Percentiles rank a stretch among this genome's conserved stretches.
These are phyloP conservation scores for Fistulinella cinereoalba DNA, from an alignment of 1,284 basidiomycete genomes.

Conservation along the genomic window DNA sequence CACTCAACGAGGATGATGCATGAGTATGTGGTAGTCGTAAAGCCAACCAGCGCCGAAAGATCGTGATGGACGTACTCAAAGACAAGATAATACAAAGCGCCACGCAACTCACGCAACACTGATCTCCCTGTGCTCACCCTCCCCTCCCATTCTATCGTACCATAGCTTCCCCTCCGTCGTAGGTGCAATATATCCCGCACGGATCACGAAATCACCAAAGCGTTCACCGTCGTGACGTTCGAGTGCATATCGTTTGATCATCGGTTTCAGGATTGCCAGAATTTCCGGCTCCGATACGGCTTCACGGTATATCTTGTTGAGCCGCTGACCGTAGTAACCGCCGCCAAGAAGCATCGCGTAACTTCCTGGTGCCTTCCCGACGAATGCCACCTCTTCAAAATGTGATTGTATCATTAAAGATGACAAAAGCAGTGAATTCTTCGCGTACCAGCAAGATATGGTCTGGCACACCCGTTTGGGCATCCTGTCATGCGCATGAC, in stretches of 20 bases:
- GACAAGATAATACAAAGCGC: too few species aligned
- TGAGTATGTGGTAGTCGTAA: too few species aligned
- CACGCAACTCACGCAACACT: too few species aligned
- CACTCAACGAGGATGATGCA: too few species aligned
- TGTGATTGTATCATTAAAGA: too few species aligned
- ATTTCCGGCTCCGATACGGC: constrained; percentile 94
- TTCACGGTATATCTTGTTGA: constrained; percentile 94
- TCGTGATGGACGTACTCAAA: too few species aligned
- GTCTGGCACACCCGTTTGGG: constrained; percentile 91
- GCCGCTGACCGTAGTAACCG: constrained; percentile 87
- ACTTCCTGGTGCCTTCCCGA: constrained; percentile 93
- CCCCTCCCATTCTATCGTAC: constrained; percentile 80
- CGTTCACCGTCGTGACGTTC: constrained; percentile 88
- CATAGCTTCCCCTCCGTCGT: constrained; percentile 77
- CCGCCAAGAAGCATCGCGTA: constrained; percentile 97
- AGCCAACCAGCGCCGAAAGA: too few species aligned
- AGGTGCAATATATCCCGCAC: constrained; percentile 80
- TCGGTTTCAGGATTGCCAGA: constrained; percentile 81
- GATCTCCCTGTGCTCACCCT: constrained; percentile 47
- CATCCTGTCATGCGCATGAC: constrained; percentile 99
- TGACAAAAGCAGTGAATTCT: not conserved
- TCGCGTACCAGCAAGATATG: constrained; percentile 81
- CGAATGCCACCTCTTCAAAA: constrained; percentile 84
- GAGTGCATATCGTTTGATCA: constrained; percentile 92
- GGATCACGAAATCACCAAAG: constrained; percentile 95